phyloP scores from a whole-genome alignment of 768 basidiomycete species.

The Russula brevipes region DNA sequence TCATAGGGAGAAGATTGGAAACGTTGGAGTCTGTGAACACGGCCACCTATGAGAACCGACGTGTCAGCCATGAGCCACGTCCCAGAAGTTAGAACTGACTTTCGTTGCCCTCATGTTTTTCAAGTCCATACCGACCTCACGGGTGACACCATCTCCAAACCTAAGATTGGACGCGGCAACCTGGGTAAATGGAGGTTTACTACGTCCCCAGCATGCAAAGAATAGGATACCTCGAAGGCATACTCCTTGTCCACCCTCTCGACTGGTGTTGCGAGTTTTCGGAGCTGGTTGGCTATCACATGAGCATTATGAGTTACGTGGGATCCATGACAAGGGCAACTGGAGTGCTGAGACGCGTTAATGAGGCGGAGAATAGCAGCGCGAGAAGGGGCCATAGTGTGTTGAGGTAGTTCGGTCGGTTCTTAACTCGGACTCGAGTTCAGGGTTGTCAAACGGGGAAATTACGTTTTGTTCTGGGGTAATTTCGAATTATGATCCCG shows the following conservation, averaged over 20 bases:
- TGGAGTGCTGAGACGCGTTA: slow-evolving; percentile 62
- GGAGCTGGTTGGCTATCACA: slow-evolving; percentile 53
- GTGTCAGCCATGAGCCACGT: background rate
- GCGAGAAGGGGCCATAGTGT: slow-evolving; percentile 43
- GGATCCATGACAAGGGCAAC: slow-evolving; percentile 77
- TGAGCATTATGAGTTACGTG: slow-evolving; percentile 39
- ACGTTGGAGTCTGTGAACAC: slow-evolving; percentile 92
- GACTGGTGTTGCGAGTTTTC: slow-evolving; percentile 75
- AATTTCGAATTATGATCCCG: background rate
- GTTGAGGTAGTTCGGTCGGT: no score
- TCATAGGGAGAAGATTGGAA: slow-evolving; percentile 75
- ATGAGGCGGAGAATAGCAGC: slow-evolving; percentile 68
- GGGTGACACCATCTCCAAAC: slow-evolving; percentile 86
- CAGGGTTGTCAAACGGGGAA: background rate
- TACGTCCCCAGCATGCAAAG: background rate
- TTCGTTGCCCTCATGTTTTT: slow-evolving; percentile 90
- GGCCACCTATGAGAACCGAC: slow-evolving; percentile 57
- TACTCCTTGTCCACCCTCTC: slow-evolving; percentile 75
- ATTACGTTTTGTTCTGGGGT: background rate
- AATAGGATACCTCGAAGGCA: slow-evolving; percentile 68
- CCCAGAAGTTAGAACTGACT: slow-evolving; percentile 38
- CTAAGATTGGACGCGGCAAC: slow-evolving; percentile 83
- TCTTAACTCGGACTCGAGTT: no score
- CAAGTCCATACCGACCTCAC: slow-evolving; percentile 89
- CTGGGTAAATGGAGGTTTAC: slow-evolving; percentile 33